phyloP scores from a whole-genome alignment of 805 yeast species.

The Candida nitratophila region DNA sequence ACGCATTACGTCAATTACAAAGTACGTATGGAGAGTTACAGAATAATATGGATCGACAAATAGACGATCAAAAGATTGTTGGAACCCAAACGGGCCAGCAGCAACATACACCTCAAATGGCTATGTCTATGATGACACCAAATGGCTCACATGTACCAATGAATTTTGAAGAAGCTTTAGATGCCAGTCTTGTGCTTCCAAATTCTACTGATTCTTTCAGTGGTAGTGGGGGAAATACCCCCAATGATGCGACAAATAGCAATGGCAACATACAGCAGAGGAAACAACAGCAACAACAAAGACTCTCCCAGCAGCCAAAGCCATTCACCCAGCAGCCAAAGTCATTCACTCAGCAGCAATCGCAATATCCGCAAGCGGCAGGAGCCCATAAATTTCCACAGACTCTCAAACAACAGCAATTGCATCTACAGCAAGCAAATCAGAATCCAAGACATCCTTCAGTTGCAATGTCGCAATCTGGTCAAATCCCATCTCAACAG shows the following conservation, averaged over 20 bases:
- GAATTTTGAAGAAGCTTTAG: slow-evolving; percentile 2
- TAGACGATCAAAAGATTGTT: slow-evolving; percentile 11
- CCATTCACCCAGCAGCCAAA: slow-evolving; percentile 8
- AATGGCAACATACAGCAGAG: slow-evolving; percentile 4
- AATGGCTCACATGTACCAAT: not conserved
- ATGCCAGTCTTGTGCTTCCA: slow-evolving; percentile 10
- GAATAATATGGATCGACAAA: slow-evolving; percentile 14
- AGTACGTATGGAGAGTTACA: slow-evolving; percentile 24
- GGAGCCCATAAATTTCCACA: not conserved
- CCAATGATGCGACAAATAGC: not conserved
- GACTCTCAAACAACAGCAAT: not conserved
- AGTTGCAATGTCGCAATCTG: slow-evolving; percentile 2
- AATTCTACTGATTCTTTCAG: slow-evolving; percentile 10
- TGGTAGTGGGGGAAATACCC: no score
- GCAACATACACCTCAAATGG: not conserved
- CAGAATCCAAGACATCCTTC: no score
- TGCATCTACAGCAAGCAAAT: no score
- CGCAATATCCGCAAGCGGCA: slow-evolving; percentile 6
- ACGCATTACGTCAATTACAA: slow-evolving; percentile 21
- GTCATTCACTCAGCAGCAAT: slow-evolving; percentile 10
- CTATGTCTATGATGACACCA: not conserved
- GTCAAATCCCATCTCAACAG: slow-evolving; percentile 2
- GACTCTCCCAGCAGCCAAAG: slow-evolving; percentile 7
- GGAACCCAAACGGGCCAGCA: not conserved
- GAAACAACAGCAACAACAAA: slow-evolving; percentile 6